Evolutionary conservation across 371 early-diverging fungal species (phyloP).

Genomic region (Rhizopus stolonifer): DNA sequence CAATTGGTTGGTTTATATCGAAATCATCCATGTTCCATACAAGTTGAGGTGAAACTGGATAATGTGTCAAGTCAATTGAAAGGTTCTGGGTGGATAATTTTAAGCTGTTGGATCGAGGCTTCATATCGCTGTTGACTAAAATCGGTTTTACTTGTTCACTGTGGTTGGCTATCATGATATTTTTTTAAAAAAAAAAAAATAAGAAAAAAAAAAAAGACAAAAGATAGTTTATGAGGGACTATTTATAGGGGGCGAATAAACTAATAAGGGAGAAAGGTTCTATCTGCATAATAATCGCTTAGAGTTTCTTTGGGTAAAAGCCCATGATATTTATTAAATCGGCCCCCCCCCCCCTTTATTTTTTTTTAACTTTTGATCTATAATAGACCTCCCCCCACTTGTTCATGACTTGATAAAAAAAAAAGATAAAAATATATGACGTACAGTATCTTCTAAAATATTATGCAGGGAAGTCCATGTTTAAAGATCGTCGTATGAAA

Average conservation of each 20-base stretch:
- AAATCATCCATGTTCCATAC: constrained; percentile 31
- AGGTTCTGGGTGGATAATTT: background rate
- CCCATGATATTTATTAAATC: too few relatives aligned
- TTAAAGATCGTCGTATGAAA: background rate
- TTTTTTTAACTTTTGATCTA: too few relatives aligned
- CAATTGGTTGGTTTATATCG: constrained; percentile 32
- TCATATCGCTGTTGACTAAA: constrained; percentile 11
- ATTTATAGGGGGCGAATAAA: background rate
- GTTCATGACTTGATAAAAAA: background rate
- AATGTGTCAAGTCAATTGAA: background rate
- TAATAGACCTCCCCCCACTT: too few relatives aligned
- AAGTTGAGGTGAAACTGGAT: constrained; percentile 2
- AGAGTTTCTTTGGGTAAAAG: too few relatives aligned
- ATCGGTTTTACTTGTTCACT: constrained; percentile 15
- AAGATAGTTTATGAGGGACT: too few relatives aligned
- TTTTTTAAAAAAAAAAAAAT: background rate
- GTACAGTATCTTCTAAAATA: too few relatives aligned
- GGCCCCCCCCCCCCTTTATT: too few relatives aligned
- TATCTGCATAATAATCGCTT: too few relatives aligned
- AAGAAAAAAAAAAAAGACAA: background rate
- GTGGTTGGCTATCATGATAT: constrained; percentile 1
- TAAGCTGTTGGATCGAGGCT: constrained; percentile 3
- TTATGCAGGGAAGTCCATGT: too few relatives aligned
- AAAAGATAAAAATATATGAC: background rate
- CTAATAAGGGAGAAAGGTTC: background rate